Evolutionary conservation across 2,329 filamentous ascomycete genomes (phyloP).

Genomic region (Botrytis tulipae): DNA sequence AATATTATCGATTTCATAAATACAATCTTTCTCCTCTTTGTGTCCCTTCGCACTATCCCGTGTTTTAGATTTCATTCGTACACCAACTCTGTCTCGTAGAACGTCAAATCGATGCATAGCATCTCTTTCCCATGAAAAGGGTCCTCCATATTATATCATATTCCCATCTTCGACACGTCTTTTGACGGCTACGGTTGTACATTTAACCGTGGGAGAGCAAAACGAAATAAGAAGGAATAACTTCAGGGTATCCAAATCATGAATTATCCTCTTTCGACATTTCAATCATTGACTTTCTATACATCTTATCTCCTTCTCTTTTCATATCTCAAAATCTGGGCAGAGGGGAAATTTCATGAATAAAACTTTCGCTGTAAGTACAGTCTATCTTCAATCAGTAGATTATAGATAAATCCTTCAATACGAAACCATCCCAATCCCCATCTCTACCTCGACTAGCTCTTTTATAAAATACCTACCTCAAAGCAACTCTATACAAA

Average conservation of each 20-base stretch:
- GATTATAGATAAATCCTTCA: background rate
- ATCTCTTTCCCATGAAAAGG: background rate
- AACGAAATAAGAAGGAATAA: background rate
- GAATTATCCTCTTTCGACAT: background rate
- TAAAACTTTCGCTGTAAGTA: background rate
- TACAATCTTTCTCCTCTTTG: conserved; percentile 1
- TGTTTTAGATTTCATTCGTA: conserved; percentile 3
- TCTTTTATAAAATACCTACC: background rate
- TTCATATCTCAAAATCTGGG: background rate
- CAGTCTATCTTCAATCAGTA: background rate
- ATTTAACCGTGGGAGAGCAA: too few relatives aligned
- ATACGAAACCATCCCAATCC: too few relatives aligned
- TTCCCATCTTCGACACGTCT: background rate
- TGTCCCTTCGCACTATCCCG: conserved; percentile 27
- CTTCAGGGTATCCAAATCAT: too few relatives aligned
- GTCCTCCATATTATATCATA: too few relatives aligned
- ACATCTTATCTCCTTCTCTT: background rate
- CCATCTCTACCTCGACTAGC: background rate
- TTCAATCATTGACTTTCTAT: accelerated
- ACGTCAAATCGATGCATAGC: background rate
- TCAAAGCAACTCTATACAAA: too few relatives aligned
- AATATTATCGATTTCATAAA: conserved; percentile 22
- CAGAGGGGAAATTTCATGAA: background rate
- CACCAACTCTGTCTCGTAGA: background rate
- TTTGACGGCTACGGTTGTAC: background rate